Evolutionary conservation across 306 rosid genomes (phyloP), one percentile per base, ranked within the genome.

Genomic region (Canavalia gladiata): DNA sequence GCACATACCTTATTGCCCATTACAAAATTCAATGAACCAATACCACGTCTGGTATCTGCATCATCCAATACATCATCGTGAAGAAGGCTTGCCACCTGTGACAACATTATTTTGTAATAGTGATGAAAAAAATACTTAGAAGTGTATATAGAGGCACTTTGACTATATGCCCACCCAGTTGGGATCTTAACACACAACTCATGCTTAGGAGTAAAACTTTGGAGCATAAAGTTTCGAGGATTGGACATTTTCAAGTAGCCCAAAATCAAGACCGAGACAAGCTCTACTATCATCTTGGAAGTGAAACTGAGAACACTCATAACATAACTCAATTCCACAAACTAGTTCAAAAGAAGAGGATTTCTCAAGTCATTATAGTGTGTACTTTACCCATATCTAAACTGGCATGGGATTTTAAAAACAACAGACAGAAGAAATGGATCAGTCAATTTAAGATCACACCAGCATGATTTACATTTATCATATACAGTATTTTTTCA

Each of bases 21-120:
- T 71, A 91, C 84, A 73, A 76, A 81, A 81, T 95, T 95, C 86
- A 95, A 84, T 47, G 99, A 93, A 69, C 94, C 82, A 84, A 93
- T 82, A 71, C 98, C 99, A 59, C 99, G 97, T 82, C 99, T 89
- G 46, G 97, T 95, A 63, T 93, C 97, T 49, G 99, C 99, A 77
- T 95, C 99, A 83, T 95, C 99, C 90, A 95, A 86, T 42, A 95
- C 99, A 83, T 95, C 99, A 86, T 95, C 99, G 13, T 95, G 99
- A 82, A 95, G 93, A 85, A 95, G 99, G 86, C 98, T 95, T 57
- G 99, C 98, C 83, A 95, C 99, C 98, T 95, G 82, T 13, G 52
- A 70, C 55, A 80, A 82, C 18, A 37, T 77, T 75, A 71, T 50
- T 57, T 67, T n/a, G 51, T 79, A 58, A 79, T 57, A 52, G 8